Base-by-base conservation (phyloP, 148 eudicot genomes). In the Simmondsia chinensis region DNA sequence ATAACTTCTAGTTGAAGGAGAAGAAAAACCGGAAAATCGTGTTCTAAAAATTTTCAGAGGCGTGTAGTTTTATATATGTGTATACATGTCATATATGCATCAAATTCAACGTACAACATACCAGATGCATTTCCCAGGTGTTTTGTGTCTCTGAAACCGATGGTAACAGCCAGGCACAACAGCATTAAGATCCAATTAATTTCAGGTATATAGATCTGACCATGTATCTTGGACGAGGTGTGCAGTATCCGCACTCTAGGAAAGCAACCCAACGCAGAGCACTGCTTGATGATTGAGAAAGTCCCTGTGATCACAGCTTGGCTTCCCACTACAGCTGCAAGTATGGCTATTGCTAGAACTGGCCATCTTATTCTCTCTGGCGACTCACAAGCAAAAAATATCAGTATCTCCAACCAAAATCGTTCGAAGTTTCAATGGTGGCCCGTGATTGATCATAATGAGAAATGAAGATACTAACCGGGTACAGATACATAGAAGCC, bases 121-220 rank as follows among this genome's bases (percentile, higher is more conserved):
- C 96, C 96, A 33, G 74, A 83, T 11, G 96, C 96, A 61, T 87
- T 62, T 10, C 89, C 94, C 33, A 87, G 43, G 28, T 64, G 73
- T 15, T 55, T 69, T 4, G 94, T 80, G 62, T 71, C 70, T 32
- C 63, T 75, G 52, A 83, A 79, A 23, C 71, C 63, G 26, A 55
- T 20, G 16, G 84, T 77, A 15, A 87, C 67, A 2, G 76, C 40
- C 17, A 87, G 68, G 38, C 83, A 83, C 37, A 73, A 63, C 20
- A 75, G 4, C 94, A 88, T 80, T 5, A 83, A 68, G 10, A 70
- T 23, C 66, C 69, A 83, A 48, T 83, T 83, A 39, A 87, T 43
- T 60, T 74, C 96, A 0, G 96, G 96, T 38, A 88, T 75, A 43
- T 88, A 88, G 39, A 88, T 79, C 33, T 88, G 96, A 26, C 96